Conservation (phyloP, 352 stramenopile species). For the Elongisporangium anandrum region DNA sequence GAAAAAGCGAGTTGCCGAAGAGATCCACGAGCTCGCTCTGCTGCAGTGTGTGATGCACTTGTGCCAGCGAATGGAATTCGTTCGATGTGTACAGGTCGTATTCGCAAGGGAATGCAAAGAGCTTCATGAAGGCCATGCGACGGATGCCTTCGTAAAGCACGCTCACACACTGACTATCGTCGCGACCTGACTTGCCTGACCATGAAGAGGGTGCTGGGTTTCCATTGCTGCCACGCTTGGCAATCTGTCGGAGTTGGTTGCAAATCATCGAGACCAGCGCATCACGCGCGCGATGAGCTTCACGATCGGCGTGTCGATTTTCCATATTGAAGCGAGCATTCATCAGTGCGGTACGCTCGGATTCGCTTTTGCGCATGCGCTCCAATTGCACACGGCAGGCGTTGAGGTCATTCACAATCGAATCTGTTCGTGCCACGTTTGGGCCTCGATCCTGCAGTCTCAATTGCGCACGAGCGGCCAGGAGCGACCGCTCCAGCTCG, state of each 20-base stretch:
- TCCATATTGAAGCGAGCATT: slow-evolving; percentile 47
- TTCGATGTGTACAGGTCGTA: slow-evolving; percentile 51
- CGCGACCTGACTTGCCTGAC: slow-evolving; percentile 4
- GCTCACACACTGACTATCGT: slow-evolving; percentile 19
- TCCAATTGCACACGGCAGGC: slow-evolving; percentile 42
- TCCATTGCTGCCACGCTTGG: slow-evolving; percentile 10
- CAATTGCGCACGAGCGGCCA: slow-evolving; percentile 38
- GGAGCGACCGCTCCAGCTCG: slow-evolving; percentile 40
- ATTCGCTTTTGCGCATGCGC: slow-evolving; percentile 38
- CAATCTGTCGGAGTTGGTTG: slow-evolving; percentile 44
- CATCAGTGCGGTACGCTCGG: slow-evolving; percentile 39
- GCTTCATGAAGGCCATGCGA: slow-evolving; percentile 60
- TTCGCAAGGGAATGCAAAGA: slow-evolving; percentile 44
- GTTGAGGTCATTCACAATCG: slow-evolving; percentile 43
- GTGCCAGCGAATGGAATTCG: slow-evolving; percentile 37
- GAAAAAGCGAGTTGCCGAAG: slow-evolving; percentile 58
- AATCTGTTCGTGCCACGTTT: slow-evolving; percentile 40
- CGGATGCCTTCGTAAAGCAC: slow-evolving; percentile 52
- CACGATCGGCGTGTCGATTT: slow-evolving; percentile 44
- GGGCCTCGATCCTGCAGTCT: slow-evolving; percentile 57
- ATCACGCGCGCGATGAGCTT: slow-evolving; percentile 46
- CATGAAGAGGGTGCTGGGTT: not conserved
- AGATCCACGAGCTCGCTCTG: slow-evolving; percentile 51
- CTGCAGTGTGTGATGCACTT: slow-evolving; percentile 35
- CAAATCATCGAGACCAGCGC: slow-evolving; percentile 36